phyloP scores from a whole-genome alignment of 768 basidiomycete genomes.

The Leccinum aurantiacum region DNA sequence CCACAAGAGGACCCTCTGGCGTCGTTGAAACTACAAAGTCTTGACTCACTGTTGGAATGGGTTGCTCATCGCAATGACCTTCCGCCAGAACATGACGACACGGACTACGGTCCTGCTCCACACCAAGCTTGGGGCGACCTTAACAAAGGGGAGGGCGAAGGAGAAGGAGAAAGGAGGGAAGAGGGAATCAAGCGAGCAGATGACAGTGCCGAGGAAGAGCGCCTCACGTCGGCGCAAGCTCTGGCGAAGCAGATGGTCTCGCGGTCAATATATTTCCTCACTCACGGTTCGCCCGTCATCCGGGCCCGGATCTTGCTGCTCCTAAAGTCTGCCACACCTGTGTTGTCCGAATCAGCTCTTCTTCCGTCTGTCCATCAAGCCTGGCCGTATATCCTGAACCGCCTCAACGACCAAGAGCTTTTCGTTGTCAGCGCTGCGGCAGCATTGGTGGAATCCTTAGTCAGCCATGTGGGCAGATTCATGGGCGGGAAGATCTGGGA shows the following conservation, averaged over 20 bases:
- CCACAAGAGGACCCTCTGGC: constrained; percentile 20
- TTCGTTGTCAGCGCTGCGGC: constrained; percentile 82
- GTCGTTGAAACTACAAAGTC: constrained; percentile 31
- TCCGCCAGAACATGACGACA: constrained; percentile 39
- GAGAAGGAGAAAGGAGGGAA: constrained; percentile 23
- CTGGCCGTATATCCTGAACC: constrained; percentile 93
- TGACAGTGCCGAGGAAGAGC: constrained; percentile 41
- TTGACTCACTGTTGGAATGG: constrained; percentile 67
- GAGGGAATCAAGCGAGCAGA: constrained; percentile 7
- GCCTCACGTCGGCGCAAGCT: constrained; percentile 67
- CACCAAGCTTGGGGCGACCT: constrained; percentile 53
- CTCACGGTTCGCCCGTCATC: constrained; percentile 84
- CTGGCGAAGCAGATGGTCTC: constrained; percentile 84
- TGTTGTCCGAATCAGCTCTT: constrained; percentile 69
- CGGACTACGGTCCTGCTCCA: constrained; percentile 61
- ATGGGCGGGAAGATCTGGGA: constrained; percentile 88
- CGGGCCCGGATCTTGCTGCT: constrained; percentile 81
- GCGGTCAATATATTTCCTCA: constrained; percentile 86
- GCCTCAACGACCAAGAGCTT: constrained; percentile 68
- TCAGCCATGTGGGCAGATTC: constrained; percentile 72
- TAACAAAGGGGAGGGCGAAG: constrained; percentile 25
- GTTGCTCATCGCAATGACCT: constrained; percentile 46
- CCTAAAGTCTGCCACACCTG: constrained; percentile 69
- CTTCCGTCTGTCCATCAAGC: constrained; percentile 83
- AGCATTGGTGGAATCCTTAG: constrained; percentile 68